Base-by-base conservation (phyloP, 1,139 yeast genomes). In the Suhomyces yuchorum region DNA sequence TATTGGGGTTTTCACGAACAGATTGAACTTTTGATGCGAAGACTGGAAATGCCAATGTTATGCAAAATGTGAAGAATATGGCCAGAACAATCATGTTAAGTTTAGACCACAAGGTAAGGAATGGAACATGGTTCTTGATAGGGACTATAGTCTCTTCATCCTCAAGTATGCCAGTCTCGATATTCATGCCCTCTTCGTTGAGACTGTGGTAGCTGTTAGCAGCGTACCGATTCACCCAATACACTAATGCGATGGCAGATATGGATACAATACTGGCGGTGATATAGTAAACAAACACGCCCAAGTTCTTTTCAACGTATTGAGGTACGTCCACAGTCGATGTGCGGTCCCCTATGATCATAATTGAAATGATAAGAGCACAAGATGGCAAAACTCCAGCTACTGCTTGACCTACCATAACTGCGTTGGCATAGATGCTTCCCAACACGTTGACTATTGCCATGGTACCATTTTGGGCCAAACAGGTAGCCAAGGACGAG, bases 381-480 rank as follows among this genome's bases (percentile, higher is more conserved):
- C 86, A 66, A 0, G 97, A 83, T 0, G 98, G 98, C 43, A 92
- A 70, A 0, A 92, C 96, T 0, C 98, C 98, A 0, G 97, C 91
- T 12, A 92, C 73, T 0, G 96, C 97, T 65, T 93, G 97, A 1
- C 99, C 99, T 5, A 91, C 91, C 87, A 93, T 88, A 3, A 87
- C 87, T 0, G 88, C 96, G 59, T 92, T 96, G 14, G 92, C 89
- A 61, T 84, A 89, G 2, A 82, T 76, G 3, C 90, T 81, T 2
- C 96, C 95, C 63, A 84, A 75, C 3, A 87, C 85, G 59, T 87
- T 88, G 3, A 88, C 95, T 28, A 89, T 76, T 2, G 98, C 96
- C 84, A 91, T 83, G 15, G 89, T 78, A 8, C 98, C 98, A 60
- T 90, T 93, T 61, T 93, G 99, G 1, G 95, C 85, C 56, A 82